Conservation (phyloP, 2,329 filamentous ascomycete genomes). For the Emydomyces testavorans region DNA sequence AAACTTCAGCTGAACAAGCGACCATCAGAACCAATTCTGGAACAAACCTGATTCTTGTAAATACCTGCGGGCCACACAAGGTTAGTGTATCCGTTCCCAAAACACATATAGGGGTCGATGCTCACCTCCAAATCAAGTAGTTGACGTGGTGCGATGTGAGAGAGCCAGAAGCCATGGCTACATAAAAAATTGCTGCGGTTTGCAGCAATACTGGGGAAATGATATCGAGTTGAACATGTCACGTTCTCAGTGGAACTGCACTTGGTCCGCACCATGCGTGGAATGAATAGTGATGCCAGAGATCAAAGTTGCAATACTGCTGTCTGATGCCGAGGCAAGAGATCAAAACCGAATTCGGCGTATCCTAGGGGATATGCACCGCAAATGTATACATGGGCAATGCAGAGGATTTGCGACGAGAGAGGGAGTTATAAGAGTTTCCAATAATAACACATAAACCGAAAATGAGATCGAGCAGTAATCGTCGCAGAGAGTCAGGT, state of each 20-base stretch:
- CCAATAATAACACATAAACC: neutral
- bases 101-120: conserved; percentile 13
- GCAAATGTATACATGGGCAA: neutral
- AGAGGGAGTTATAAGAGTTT: no score
- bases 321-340: no score
- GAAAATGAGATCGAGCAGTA: neutral
- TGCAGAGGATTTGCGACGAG: neutral
- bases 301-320: no score
- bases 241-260: neutral
- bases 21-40: conserved; percentile 9
- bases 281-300: neutral
- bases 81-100: conserved; percentile 17
- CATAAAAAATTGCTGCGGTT: conserved; percentile 3
- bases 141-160: conserved; percentile 50
- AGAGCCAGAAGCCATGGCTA: conserved; percentile 33
- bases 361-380: no score
- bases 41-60: conserved; percentile 45
- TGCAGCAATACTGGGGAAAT: neutral
- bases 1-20: conserved; percentile 15
- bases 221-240: conserved; percentile 8
- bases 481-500: neutral
- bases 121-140: conserved; percentile 57
- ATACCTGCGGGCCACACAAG: conserved; percentile 34
- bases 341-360: neutral
- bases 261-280: neutral